A percentile compares a stretch with the other conserved stretches of the same genome.
Evolutionary conservation across 768 basidiomycete genomes (phyloP).

Genomic region (Lactarius hatsudake): DNA sequence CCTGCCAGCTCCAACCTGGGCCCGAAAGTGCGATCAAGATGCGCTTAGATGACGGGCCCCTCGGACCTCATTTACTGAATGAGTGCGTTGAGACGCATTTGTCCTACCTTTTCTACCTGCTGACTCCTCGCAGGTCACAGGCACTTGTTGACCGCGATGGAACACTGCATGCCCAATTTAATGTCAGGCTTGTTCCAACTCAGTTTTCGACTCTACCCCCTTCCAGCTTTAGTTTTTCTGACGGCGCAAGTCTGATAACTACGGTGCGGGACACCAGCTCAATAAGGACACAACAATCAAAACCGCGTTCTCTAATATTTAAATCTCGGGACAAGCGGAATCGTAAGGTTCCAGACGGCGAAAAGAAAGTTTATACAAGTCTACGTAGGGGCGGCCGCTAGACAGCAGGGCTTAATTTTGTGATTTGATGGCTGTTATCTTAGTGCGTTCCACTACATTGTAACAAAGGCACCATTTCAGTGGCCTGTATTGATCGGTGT

Average conservation of each 20-base stretch:
- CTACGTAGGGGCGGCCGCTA: not conserved
- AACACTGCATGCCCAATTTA: constrained; percentile 24
- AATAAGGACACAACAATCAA: not conserved
- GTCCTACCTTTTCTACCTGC: not conserved
- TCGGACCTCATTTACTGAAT: constrained; percentile 18
- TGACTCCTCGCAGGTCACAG: constrained; percentile 24
- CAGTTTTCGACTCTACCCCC: not conserved
- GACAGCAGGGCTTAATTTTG: not conserved
- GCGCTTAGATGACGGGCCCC: constrained; percentile 11
- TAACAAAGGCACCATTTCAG: not conserved
- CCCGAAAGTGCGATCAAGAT: constrained; percentile 7
- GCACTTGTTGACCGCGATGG: constrained; percentile 29
- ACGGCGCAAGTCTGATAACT: constrained; percentile 1
- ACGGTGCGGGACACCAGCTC: not conserved
- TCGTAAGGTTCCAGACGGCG: not conserved
- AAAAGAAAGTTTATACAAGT: not conserved
- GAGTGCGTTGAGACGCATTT: constrained; percentile 39
- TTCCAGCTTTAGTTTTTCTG: not conserved
- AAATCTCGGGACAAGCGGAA: not conserved
- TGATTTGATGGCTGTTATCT: not conserved
- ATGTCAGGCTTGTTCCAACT: not conserved
- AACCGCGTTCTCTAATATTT: not conserved
- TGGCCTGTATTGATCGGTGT: not conserved
- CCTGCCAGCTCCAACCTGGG: constrained; percentile 9
- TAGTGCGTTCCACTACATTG: not conserved